These are phyloP conservation scores for Lablab purpureus DNA, from an alignment of 306 rosid genomes.

Conservation along the genomic window DNA sequence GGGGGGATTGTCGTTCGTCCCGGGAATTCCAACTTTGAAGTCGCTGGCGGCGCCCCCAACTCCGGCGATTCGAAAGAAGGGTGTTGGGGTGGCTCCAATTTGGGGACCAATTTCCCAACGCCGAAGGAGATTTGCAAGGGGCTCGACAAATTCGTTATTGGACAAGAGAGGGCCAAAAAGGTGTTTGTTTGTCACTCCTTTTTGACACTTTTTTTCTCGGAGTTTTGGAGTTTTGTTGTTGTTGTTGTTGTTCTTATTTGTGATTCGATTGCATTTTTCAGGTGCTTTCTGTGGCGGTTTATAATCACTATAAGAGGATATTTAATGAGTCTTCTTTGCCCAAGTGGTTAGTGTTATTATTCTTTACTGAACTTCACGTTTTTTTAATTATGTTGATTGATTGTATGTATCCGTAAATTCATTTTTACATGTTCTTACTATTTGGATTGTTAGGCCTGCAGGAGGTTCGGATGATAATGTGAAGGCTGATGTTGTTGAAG, in stretches of 20 bases:
- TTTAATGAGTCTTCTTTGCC: conserved; percentile 65
- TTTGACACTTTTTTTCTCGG: neutral
- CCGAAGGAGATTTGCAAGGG: conserved; percentile 93
- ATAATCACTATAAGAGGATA: conserved; percentile 95
- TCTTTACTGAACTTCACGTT: neutral
- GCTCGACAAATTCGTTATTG: conserved; percentile 95
- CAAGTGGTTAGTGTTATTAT: conserved; percentile 66
- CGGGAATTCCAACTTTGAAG: conserved; percentile 58
- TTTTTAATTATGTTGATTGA: neutral
- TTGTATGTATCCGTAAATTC: conserved; percentile 28
- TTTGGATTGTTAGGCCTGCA: conserved; percentile 77
- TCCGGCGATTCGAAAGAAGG: conserved; percentile 79
- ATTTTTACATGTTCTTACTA: conserved; percentile 56
- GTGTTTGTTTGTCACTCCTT: conserved; percentile 44
- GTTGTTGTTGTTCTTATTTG: neutral
- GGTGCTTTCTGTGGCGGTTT: conserved; percentile 98
- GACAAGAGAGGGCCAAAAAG: conserved; percentile 96
- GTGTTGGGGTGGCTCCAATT: conserved; percentile 87
- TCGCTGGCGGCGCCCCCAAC: conserved; percentile 40
- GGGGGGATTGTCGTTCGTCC: conserved; percentile 79
- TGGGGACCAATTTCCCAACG: conserved; percentile 84
- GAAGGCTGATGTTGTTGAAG: conserved; percentile 60
- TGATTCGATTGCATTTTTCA: conserved; percentile 47
- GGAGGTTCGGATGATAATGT: conserved; percentile 64
- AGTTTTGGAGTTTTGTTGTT: conserved; percentile 1